Evolutionary conservation across 2,329 filamentous ascomycete species (phyloP), one percentile per base, ranked within the genome.

Genomic region (Fusarium burgessii): DNA sequence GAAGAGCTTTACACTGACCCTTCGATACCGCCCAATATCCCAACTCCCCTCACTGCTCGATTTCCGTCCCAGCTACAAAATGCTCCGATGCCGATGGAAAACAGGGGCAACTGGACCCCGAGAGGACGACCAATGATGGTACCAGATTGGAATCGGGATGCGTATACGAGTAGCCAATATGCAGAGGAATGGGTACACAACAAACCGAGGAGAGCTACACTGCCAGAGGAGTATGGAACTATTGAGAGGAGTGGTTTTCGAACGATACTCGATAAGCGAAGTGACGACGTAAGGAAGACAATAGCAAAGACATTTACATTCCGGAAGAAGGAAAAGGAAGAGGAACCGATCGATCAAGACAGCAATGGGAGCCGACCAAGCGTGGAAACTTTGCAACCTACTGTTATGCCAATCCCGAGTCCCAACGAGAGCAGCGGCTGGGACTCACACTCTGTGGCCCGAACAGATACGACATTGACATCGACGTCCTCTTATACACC

Each of bases 201-300:
- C 5, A 80, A 83, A 14, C 79, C 80, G 1, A 79, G 84, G 55
- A 82, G 82, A 42, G 81, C 84, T 0, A 82, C 82, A 13, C 77
- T 85, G 69, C 61, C 57, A 0, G 85, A 87, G 32, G 85, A 88
- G 43, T 81, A 85, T 2, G 86, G 85, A 2, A 85, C 83, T 10
- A 88, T 89, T 52, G 87, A 88, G 72, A 86, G 85, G 71, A 88
- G 86, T 4, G 85, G 85, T 0, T 79, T 89, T 51, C 81, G 87
- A 47, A 84, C 79, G 46, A 82, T 82, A 25, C 79, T 89, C 50
- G 87, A 89, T 69, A 87, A 85, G 78, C 87, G 82, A 72, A 89
- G 87, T 71, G 86, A 88, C n/a, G 83, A 82, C 27, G 83, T 89
- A 23, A 81, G 87, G 40, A 85, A 84, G 49, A 86, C 86, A 0